Conservation (phyloP, 495 filamentous ascomycete genomes). For the Cercophora scortea region DNA sequence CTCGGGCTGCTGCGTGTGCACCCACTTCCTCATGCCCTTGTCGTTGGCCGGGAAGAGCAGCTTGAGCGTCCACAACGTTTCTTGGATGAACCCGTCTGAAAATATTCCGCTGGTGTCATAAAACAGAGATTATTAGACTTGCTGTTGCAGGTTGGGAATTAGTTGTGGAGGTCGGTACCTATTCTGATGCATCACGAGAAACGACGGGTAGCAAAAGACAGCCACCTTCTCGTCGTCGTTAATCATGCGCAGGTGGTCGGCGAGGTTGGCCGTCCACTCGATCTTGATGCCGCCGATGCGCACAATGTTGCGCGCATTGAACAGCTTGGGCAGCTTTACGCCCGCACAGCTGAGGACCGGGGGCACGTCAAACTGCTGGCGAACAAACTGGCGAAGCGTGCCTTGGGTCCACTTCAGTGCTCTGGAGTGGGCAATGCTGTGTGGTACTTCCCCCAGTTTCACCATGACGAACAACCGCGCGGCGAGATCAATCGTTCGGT, state of each 20-base stretch:
- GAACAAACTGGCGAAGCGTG: background rate
- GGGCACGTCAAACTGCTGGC: background rate
- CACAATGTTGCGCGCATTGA: background rate
- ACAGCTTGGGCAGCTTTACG: background rate
- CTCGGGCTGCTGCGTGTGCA: background rate
- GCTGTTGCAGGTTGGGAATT: too few species aligned
- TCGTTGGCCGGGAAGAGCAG: slow-evolving; percentile 35
- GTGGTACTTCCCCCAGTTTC: background rate
- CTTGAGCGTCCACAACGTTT: slow-evolving; percentile 36
- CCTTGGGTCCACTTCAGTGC: background rate
- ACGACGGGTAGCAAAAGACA: background rate
- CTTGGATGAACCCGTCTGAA: slow-evolving; percentile 26
- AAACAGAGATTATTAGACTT: too few species aligned
- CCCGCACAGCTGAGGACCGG: background rate
- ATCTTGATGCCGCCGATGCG: background rate
- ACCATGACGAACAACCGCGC: slow-evolving; percentile 1
- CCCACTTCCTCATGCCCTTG: slow-evolving; percentile 12
- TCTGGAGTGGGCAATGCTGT: background rate
- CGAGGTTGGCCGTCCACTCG: background rate
- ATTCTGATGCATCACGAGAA: background rate
- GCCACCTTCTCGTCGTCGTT: background rate
- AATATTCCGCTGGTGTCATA: slow-evolving; percentile 6
- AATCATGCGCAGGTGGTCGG: background rate
- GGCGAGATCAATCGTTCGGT: background rate
- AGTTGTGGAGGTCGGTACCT: too few species aligned